phyloP scores from a whole-genome alignment of 257 asterid genomes.

The Fraxinus cuspidata region DNA sequence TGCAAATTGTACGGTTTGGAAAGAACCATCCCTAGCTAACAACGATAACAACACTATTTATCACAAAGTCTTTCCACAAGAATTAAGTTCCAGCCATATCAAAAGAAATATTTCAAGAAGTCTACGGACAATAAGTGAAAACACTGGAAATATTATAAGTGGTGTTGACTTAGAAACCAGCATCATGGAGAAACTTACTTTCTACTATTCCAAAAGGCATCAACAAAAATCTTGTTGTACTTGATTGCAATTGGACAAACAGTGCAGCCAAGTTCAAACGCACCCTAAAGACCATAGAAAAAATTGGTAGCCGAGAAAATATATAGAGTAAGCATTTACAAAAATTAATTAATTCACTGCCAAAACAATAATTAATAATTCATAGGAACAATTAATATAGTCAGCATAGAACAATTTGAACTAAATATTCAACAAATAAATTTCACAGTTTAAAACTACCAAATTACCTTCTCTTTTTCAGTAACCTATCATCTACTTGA shows the following conservation, averaged over 20 bases:
- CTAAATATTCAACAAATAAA: neutral
- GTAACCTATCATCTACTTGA: neutral
- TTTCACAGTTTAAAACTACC: neutral
- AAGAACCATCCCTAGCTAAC: neutral
- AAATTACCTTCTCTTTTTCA: neutral
- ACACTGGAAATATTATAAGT: conserved; percentile 10
- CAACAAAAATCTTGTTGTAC: conserved; percentile 95
- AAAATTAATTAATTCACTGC: neutral
- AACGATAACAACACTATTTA: neutral
- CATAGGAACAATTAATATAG: neutral
- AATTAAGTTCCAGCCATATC: neutral
- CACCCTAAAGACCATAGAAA: conserved; percentile 62
- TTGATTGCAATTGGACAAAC: conserved; percentile 97
- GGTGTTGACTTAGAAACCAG: neutral
- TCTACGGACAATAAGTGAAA: neutral
- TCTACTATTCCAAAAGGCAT: conserved; percentile 97
- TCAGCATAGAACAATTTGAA: neutral
- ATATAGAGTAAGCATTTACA: neutral
- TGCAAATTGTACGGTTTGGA: neutral
- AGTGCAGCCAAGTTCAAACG: conserved; percentile 93
- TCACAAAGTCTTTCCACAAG: neutral
- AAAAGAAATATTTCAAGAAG: neutral
- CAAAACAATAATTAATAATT: neutral
- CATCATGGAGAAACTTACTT: conserved; percentile 43
- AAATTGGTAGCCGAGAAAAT: conserved; percentile 1